Percentiles rank a stretch among this genome's conserved stretches.
phyloP scores from a whole-genome alignment of 805 yeast genomes.

The Wickerhamomyces sydowiorum region DNA sequence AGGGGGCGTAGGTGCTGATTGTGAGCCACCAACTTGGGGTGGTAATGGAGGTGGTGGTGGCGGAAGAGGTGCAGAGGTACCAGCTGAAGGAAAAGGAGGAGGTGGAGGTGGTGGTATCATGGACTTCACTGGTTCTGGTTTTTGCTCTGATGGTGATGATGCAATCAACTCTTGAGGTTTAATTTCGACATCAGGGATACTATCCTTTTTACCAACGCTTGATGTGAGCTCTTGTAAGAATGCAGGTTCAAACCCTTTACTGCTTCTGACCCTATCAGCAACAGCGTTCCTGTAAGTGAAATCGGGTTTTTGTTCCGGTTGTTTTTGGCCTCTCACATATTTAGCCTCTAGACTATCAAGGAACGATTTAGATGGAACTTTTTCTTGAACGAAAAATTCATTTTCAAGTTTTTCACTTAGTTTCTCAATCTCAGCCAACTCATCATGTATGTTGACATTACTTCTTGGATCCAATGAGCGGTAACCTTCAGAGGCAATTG shows the following conservation, averaged over 20 bases:
- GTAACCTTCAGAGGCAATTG: slow-evolving; percentile 12
- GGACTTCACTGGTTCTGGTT: background rate
- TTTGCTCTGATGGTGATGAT: background rate
- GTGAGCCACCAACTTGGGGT: slow-evolving; percentile 15
- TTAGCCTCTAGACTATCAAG: slow-evolving; percentile 34
- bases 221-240: slow-evolving; percentile 49
- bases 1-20: slow-evolving; percentile 16
- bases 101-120: slow-evolving; percentile 27
- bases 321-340: slow-evolving; percentile 39
- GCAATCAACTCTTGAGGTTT: background rate
- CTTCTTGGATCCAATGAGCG: slow-evolving; percentile 30
- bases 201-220: slow-evolving; percentile 38
- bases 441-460: slow-evolving; percentile 33
- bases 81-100: slow-evolving; percentile 28
- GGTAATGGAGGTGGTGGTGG: slow-evolving; percentile 22
- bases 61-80: slow-evolving; percentile 19
- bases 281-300: slow-evolving; percentile 16
- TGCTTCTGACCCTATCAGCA: slow-evolving; percentile 25
- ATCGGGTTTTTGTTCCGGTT: slow-evolving; percentile 16
- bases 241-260: slow-evolving; percentile 36
- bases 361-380: slow-evolving; percentile 17
- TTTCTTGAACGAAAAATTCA: slow-evolving; percentile 7
- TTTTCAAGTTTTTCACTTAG: slow-evolving; percentile 16
- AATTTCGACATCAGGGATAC: slow-evolving; percentile 6
- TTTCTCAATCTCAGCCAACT: slow-evolving; percentile 25